These are phyloP conservation scores for Magnolia sinica DNA, from an alignment of 164 flowering plant genomes.

Conservation along the genomic window DNA sequence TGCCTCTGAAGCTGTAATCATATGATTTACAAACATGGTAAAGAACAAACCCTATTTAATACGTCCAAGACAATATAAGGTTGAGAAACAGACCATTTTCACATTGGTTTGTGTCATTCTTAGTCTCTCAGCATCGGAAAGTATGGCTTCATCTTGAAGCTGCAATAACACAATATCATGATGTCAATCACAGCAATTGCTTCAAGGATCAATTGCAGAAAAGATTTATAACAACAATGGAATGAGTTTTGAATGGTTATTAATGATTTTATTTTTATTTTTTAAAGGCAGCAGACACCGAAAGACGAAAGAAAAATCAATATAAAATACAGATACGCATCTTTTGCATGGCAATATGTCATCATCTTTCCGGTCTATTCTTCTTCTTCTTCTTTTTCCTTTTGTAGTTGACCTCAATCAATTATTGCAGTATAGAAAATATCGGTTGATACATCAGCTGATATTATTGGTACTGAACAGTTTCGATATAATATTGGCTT, in stretches of 20 bases:
- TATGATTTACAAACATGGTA: not conserved
- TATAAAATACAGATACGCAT: no score
- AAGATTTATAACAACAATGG: not conserved
- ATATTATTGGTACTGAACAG: no score
- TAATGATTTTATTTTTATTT: no score
- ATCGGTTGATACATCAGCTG: no score
- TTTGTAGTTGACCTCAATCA: no score
- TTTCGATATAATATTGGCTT: no score
- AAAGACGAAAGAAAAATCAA: no score
- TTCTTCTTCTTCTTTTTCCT: no score
- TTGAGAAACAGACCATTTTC: slow-evolving; percentile 51
- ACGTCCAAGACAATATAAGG: slow-evolving; percentile 6
- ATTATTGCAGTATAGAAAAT: no score
- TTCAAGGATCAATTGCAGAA: not conserved
- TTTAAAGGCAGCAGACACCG: not conserved
- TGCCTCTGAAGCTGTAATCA: slow-evolving; percentile 86
- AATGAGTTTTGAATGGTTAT: not conserved
- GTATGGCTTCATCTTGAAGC: slow-evolving; percentile 94
- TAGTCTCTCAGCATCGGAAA: slow-evolving; percentile 88
- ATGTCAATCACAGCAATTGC: not conserved
- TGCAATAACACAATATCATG: slow-evolving; percentile 31
- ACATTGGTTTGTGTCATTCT: slow-evolving; percentile 82
- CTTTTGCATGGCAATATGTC: no score
- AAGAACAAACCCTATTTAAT: not conserved
- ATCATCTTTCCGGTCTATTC: no score